A percentile compares a stretch with the other conserved stretches of the same genome.
phyloP scores from a whole-genome alignment of 1,284 basidiomycete genomes.

The Rhodotorula sp. region DNA sequence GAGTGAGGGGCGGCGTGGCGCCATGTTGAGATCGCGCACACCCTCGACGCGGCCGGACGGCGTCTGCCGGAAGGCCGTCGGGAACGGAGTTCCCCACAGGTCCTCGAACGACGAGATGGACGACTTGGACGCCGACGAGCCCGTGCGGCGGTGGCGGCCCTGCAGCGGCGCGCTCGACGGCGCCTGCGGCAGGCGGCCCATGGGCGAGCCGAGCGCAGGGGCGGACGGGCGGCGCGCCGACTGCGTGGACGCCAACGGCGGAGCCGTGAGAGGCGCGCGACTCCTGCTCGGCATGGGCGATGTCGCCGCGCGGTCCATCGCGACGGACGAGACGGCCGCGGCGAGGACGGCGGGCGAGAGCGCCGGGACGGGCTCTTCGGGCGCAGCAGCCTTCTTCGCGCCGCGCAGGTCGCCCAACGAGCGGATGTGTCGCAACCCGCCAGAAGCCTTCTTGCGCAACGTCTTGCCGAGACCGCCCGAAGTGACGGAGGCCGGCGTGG shows the following conservation, averaged over 20 bases:
- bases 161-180: neutral
- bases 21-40: constrained; percentile 6
- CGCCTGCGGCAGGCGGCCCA: neutral
- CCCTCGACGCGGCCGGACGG: constrained; percentile 36
- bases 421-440: constrained; percentile 38
- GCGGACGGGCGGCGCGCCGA: constrained; percentile 1
- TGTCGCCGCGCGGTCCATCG: constrained; percentile 34
- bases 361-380: constrained; percentile 8
- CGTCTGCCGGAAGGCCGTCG: constrained; percentile 35
- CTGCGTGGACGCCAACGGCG: neutral
- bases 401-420: constrained; percentile 42
- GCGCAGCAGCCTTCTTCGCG: neutral
- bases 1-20: constrained; percentile 7
- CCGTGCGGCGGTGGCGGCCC: constrained; percentile 4
- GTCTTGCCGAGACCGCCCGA: neutral
- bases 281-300: constrained; percentile 18
- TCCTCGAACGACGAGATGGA: constrained; percentile 33
- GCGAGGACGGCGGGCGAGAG: constrained; percentile 7
- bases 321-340: neutral
- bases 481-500: neutral
- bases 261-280: neutral
- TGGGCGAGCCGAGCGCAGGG: neutral
- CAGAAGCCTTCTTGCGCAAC: constrained; percentile 21
- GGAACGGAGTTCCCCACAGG: constrained; percentile 26
- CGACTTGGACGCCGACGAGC: constrained; percentile 13